Conservation (phyloP, 2,329 filamentous ascomycete species). For the Aspergillus aculeatus region DNA sequence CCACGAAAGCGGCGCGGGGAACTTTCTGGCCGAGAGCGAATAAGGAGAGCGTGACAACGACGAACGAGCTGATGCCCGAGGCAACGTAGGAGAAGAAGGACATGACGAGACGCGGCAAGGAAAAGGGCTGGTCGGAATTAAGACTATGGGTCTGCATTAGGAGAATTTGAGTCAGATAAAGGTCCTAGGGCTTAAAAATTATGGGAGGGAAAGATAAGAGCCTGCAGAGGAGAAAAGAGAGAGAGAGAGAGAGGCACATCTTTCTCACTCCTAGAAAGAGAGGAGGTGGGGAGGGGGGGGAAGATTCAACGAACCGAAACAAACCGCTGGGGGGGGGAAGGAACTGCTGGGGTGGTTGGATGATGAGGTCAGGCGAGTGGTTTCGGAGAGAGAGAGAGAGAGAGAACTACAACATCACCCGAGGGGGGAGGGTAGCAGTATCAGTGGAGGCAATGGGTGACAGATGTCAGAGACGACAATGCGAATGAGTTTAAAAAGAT, state of each 20-base stretch:
- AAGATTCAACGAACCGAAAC: slow-evolving; percentile 1
- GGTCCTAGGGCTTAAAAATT: neutral
- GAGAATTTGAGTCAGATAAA: neutral
- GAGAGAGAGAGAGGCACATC: neutral
- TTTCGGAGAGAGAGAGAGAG: slow-evolving; percentile 6
- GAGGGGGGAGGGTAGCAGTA: neutral
- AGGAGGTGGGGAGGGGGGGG: neutral
- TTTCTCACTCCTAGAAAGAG: neutral
- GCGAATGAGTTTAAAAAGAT: neutral
- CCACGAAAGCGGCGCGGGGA: slow-evolving; percentile 46
- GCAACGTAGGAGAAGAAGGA: slow-evolving; percentile 62
- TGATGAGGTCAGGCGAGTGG: slow-evolving; percentile 19
- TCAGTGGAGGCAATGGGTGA: neutral
- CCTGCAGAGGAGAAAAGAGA: neutral
- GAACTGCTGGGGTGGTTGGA: slow-evolving; percentile 8
- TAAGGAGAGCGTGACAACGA: slow-evolving; percentile 56
- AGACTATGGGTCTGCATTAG: neutral
- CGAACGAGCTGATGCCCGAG: slow-evolving; percentile 63
- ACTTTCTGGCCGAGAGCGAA: slow-evolving; percentile 45
- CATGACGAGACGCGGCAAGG: slow-evolving; percentile 42
- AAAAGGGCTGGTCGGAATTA: neutral
- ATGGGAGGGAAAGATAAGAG: neutral
- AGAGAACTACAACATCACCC: slow-evolving; percentile 13
- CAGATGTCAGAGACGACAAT: neutral
- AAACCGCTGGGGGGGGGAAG: neutral